Evolutionary conservation across 2,329 filamentous ascomycete species (phyloP), one percentile per base, ranked within the genome.

Genomic region (Chrysoporthe austroafricana): DNA sequence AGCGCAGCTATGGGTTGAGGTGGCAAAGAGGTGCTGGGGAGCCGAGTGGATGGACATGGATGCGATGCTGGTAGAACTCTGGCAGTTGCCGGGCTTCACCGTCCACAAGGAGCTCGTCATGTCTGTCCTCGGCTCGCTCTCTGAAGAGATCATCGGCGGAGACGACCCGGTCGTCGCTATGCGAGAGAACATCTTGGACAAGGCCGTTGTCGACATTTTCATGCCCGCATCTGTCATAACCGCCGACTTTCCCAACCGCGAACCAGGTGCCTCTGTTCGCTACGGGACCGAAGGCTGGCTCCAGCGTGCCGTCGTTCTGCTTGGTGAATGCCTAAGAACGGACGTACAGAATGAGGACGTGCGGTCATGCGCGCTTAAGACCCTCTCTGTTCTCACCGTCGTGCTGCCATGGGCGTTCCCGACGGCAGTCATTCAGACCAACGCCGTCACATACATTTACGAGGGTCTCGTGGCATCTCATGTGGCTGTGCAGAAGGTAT

Each of bases 11-110:
- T 99, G 96, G 96, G 92, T 94, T 8, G 96, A 98, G 78, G 85
- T 97, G 64, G 94, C 94, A 52, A 98, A 98, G 82, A 88, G 95
- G 74, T 92, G 89, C 76, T 99, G 96, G 96, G 93, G 86, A n/a
- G 85, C 88, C 43, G 91, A 96, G 70, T 99, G 96, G 96, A 89
- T 91, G 83, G 90, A 96, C 76, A 97, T 99, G 95, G 96, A 99
- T 77, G 82, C 89, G 71, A 85, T 92, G 75, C 85, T 99, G 66
- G 87, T 94, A 57, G 86, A 89, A 74, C 84, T 98, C 26, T 99
- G 96, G 96, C 90, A 94, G 77, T 78, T 85, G 18, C 84, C 84
- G 21, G 85, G 88, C 71, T 86, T 86, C 36, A 79, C 85, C 43
- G 86, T 86, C 8, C 87, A 90, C 77, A 96, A 96, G 79, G 91